Percentiles rank a stretch among this genome's conserved stretches.
Conservation (phyloP, 768 basidiomycete species). For the Lactifluus pinguis region DNA sequence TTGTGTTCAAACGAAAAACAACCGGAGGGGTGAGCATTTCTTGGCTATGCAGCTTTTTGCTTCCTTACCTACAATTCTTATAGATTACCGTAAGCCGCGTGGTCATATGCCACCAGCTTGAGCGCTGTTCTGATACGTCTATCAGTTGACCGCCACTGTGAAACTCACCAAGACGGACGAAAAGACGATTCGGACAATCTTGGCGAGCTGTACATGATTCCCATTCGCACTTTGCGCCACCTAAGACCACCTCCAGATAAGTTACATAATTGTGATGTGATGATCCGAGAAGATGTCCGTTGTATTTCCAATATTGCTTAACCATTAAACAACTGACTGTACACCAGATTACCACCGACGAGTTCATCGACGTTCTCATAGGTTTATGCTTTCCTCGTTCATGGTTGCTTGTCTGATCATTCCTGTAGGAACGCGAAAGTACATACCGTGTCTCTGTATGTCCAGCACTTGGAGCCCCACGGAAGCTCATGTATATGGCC, state of each 20-base stretch:
- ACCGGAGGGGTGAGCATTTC: slow-evolving; percentile 71
- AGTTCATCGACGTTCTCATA: slow-evolving; percentile 97
- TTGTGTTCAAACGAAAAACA: slow-evolving; percentile 89
- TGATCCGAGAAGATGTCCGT: slow-evolving; percentile 92
- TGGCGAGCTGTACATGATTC: slow-evolving; percentile 64
- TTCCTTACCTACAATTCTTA: slow-evolving; percentile 3
- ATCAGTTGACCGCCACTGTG: slow-evolving; percentile 78
- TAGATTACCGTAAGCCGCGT: slow-evolving; percentile 58
- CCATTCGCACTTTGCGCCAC: not conserved
- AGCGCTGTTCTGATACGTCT: slow-evolving; percentile 5
- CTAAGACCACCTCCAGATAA: slow-evolving; percentile 45
- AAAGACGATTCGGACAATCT: slow-evolving; percentile 85
- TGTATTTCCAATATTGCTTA: slow-evolving; percentile 20
- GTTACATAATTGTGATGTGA: slow-evolving; percentile 90
- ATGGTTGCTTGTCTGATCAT: slow-evolving; percentile 1
- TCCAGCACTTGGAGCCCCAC: slow-evolving; percentile 2
- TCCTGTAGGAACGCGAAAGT: slow-evolving; percentile 76
- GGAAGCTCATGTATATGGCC: slow-evolving; percentile 1
- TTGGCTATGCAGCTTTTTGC: slow-evolving; percentile 2
- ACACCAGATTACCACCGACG: slow-evolving; percentile 80
- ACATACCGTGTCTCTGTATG: slow-evolving; percentile 86
- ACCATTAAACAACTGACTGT: slow-evolving; percentile 5
- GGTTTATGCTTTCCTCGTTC: slow-evolving; percentile 35
- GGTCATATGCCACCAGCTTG: not conserved
- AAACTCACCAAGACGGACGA: slow-evolving; percentile 94